phyloP scores from a whole-genome alignment of 2,329 filamentous ascomycete species.

The Conoideocrella luteorostrata region DNA sequence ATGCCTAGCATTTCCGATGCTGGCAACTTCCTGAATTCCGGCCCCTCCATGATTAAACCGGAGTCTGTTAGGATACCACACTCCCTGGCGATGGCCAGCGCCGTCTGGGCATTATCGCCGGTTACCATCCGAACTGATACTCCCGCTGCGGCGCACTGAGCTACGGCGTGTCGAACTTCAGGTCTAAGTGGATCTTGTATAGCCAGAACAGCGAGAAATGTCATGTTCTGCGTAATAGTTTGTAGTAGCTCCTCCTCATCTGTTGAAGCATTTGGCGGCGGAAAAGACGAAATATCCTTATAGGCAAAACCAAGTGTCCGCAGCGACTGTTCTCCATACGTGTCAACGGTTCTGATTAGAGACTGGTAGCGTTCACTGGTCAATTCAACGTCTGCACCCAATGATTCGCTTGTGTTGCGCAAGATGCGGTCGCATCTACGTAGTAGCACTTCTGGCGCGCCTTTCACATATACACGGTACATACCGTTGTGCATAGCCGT shows the following conservation, averaged over 20 bases:
- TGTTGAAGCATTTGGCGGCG: slow-evolving; percentile 58
- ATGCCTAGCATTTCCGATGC: slow-evolving; percentile 39
- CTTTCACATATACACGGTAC: slow-evolving; percentile 47
- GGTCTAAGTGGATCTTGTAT: slow-evolving; percentile 58
- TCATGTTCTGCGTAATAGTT: slow-evolving; percentile 49
- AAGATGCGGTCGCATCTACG: slow-evolving; percentile 33
- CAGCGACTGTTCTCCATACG: slow-evolving; percentile 57
- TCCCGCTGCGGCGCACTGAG: slow-evolving; percentile 34
- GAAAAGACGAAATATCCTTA: slow-evolving; percentile 64
- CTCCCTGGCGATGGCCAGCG: slow-evolving; percentile 41
- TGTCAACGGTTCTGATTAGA: slow-evolving; percentile 41
- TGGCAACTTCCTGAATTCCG: slow-evolving; percentile 1
- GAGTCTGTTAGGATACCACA: slow-evolving; percentile 45
- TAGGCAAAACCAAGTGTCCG: slow-evolving; percentile 72
- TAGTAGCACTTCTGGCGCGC: slow-evolving; percentile 49
- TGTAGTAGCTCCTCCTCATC: slow-evolving; percentile 23
- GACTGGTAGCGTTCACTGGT: not conserved
- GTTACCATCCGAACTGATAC: slow-evolving; percentile 59
- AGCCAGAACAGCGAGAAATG: slow-evolving; percentile 61
- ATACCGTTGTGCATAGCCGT: slow-evolving; percentile 33
- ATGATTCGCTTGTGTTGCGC: slow-evolving; percentile 26
- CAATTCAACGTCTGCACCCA: not conserved
- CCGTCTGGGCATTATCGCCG: slow-evolving; percentile 45
- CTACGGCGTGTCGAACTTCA: slow-evolving; percentile 52
- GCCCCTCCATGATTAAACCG: slow-evolving; percentile 16